Base-by-base conservation (phyloP, 176 grass and related monocot species). In the Zea luxurians region DNA sequence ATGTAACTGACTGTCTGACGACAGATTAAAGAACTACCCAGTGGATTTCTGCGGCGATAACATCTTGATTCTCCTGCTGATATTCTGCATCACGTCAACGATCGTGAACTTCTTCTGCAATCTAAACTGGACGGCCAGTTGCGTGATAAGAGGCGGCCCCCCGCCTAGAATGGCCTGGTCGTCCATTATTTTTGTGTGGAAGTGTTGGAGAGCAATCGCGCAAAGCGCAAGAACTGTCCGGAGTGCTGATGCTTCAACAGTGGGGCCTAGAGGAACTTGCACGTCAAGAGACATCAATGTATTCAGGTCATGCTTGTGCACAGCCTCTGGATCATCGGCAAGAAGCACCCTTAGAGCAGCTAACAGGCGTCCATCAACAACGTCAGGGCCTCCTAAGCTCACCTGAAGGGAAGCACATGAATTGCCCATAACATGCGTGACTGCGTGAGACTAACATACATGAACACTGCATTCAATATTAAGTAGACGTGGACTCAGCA, bases 171-270 rank as follows among this genome's bases (percentile, higher is more conserved):
- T 78, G 10, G 83, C 65, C 58, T 99, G 86, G 45, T 99, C 96
- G 42, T 99, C 82, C 92, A 91, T 99, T 91, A 99, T 95, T 76
- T 99, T 90, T 20, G 96, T 95, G 57, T 93, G 87, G 74, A 99
- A 99, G 75, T 94, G 90, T 46, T 93, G 85, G 1, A 95, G 89
- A 8, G 89, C 88, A 79, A 99, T 82, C 2, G 91, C 83, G 16
- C 83, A 92, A 34, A 99, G 86, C 27, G 88, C 85, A 73, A 99
- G 85, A 41, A 91, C 75, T 36, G 92, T 99, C 83, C 89, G 79
- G 38, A 95, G 86, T 15, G 88, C 75, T 1, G 88, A 84, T 18
- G 76, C 62, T 85, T 99, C 90, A 21, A 90, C 38, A 8, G 78
- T 61, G 36, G 88, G 47, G 36, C 92, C 92, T 42, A 95, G 49